A percentile compares a stretch with the other conserved stretches of the same genome.
Evolutionary conservation across 768 basidiomycete species (phyloP).

Genomic region (Phanerochaete carnosa): DNA sequence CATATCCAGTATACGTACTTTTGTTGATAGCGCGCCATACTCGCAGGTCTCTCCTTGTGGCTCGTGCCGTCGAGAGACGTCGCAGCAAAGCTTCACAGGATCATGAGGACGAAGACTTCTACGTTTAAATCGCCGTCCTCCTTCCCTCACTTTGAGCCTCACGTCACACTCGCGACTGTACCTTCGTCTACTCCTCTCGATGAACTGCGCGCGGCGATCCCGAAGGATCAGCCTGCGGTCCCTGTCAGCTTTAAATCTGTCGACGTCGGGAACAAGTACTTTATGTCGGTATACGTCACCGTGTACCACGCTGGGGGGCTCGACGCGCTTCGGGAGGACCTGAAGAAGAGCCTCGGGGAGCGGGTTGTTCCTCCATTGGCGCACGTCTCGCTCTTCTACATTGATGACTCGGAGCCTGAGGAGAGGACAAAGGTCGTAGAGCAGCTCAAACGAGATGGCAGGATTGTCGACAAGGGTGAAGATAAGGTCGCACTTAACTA

Average conservation of each 20-base stretch:
- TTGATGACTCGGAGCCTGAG: constrained; percentile 59
- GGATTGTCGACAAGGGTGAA: constrained; percentile 25
- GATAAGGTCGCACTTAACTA: constrained; percentile 31
- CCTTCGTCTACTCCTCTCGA: constrained; percentile 27
- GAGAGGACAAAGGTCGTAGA: constrained; percentile 49
- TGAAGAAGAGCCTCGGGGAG: constrained; percentile 38
- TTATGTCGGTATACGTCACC: constrained; percentile 64
- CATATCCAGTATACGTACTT: neutral
- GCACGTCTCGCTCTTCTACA: constrained; percentile 74
- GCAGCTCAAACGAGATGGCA: constrained; percentile 36
- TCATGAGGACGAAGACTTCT: constrained; percentile 41
- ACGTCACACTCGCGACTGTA: constrained; percentile 62
- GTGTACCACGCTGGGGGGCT: constrained; percentile 46
- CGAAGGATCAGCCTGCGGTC: constrained; percentile 32
- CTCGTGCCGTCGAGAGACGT: constrained; percentile 55
- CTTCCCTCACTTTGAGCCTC: constrained; percentile 63
- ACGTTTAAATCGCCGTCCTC: constrained; percentile 35
- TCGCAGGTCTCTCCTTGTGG: constrained; percentile 63
- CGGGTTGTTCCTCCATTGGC: constrained; percentile 57
- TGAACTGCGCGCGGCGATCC: constrained; percentile 38
- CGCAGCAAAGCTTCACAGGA: constrained; percentile 35
- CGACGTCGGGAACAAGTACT: constrained; percentile 59
- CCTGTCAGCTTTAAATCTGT: constrained; percentile 49
- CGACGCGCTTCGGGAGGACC: constrained; percentile 41
- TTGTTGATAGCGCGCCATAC: neutral